Conservation (phyloP, 352 stramenopile genomes). For the Phytophthora lateralis region DNA sequence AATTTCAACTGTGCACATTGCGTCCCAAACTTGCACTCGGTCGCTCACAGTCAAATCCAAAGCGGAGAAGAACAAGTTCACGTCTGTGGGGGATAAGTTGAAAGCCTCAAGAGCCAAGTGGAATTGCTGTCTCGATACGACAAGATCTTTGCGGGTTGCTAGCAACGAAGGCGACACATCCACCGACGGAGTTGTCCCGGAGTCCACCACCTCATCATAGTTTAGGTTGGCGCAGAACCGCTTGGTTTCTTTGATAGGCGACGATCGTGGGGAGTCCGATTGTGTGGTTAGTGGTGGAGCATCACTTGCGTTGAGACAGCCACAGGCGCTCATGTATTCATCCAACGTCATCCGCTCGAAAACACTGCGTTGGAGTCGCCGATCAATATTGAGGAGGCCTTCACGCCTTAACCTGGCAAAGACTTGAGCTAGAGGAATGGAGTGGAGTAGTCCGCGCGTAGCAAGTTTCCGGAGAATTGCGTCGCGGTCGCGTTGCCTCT, state of each 20-base stretch:
- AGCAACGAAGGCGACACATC: conserved; percentile 25
- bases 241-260: conserved; percentile 18
- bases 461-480: conserved; percentile 39
- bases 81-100: conserved; percentile 42
- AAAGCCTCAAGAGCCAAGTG: conserved; percentile 67
- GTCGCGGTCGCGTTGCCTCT: conserved; percentile 34
- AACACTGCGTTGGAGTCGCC: conserved; percentile 37
- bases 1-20: conserved; percentile 46
- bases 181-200: conserved; percentile 7
- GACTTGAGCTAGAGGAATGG: conserved; percentile 52
- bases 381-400: conserved; percentile 54
- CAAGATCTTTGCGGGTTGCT: conserved; percentile 38
- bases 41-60: conserved; percentile 63
- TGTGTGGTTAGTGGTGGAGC: not conserved
- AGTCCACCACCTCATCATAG: conserved; percentile 1
- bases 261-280: conserved; percentile 11
- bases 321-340: conserved; percentile 73
- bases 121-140: conserved; percentile 61
- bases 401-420: conserved; percentile 62
- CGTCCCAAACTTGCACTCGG: conserved; percentile 51
- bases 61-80: conserved; percentile 69
- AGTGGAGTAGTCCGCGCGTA: conserved; percentile 28
- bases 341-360: conserved; percentile 62
- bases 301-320: conserved; percentile 21
- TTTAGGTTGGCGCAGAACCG: conserved; percentile 22